Evolutionary conservation across 2,329 filamentous ascomycete species (phyloP), one percentile per base, ranked within the genome.

Genomic region (Beauveria bassiana): DNA sequence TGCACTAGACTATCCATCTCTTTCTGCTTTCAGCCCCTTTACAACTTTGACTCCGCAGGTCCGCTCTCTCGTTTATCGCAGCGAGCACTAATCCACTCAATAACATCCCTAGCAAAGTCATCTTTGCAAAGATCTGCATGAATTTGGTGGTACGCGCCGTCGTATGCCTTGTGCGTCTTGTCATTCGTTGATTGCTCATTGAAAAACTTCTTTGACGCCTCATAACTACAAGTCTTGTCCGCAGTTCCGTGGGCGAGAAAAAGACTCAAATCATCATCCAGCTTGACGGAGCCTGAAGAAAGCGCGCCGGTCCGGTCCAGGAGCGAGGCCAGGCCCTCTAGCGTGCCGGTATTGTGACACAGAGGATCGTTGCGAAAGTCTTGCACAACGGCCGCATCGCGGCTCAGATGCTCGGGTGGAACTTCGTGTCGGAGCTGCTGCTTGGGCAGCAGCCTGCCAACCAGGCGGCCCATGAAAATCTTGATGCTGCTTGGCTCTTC

Each of bases 261-360:
- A 28, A 97, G 70, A 57, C 84, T 82, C 60, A 90, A 82, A n/a
- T 75, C 71, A 26, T 76, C 71, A 72, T 83, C 72, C 70, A 85
- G 72, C 65, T 68, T 75, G 34, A 85, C 73, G 56, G 77, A 79
- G 3, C 86, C 88, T 6, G 72, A 75, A 5, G 83, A 75, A 64
- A 96, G 74, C 59, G 79, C 79, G 5, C 75, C 75, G 1, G 87
- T 87, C 28, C 93, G 83, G 71, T 96, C 90, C 65, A 97, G 76
- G 81, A 96, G 81, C 0, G 84, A 87, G 0, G 88, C 82, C 40
- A 96, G 72, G 1, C 90, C 90, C 72, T 93, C 87, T n/a, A 96
- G 79, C 7, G 93, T 96, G 42, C 91, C 93, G 2, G 86, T 93
- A 72, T 93, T 82, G 74, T 96, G 92, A 73, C 87, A 86, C 58